Base-by-base conservation (phyloP, 441 rosid species). In the Pelargonium myrrhifolium region DNA sequence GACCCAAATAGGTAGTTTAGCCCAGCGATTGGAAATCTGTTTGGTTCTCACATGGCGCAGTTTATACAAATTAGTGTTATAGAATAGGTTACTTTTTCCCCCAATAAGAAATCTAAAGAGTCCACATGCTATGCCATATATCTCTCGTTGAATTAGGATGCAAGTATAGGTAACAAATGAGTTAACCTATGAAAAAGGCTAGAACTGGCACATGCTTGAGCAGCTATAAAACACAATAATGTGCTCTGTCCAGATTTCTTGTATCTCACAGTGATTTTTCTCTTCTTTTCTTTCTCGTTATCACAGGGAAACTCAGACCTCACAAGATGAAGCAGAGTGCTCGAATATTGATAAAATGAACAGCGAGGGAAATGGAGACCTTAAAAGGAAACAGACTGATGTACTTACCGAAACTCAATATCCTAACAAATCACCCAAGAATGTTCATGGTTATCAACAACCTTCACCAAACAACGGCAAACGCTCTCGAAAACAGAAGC, bases 331-430 rank as follows among this genome's bases (percentile, higher is more conserved):
- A 64, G 81, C 81, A 11, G 82, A 78, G 63, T 51, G 74, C 68
- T 71, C 77, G 0, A 74, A 75, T 71, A 70, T 65, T 37, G 74
- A 72, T 63, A 62, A 72, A 49, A 51, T 45, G 56, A 67, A 67
- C 51, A 3, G 14, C 8, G 78, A 81, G 51, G 72, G 68, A 47
- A 81, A 85, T 70, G 87, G 83, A 53, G 89, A 84, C 76, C 83
- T 80, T 73, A 89, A 92, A 83, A 80, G 99, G 72, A 95, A 90
- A 78, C 93, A 92, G 60, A 51, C 81, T 4, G 87, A 82, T 35
- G 73, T 66, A 39, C 81, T 24, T 40, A 69, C 80, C 14, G 88
- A 76, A 64, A 71, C 78, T 59, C 71, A 77, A 6, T 69, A 70
- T 73, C 80, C 79, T 42, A 84, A 75, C 42, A 83, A 83, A 78